Base-by-base conservation (phyloP, 2,329 filamentous ascomycete species). In the Alternaria burnsii region DNA sequence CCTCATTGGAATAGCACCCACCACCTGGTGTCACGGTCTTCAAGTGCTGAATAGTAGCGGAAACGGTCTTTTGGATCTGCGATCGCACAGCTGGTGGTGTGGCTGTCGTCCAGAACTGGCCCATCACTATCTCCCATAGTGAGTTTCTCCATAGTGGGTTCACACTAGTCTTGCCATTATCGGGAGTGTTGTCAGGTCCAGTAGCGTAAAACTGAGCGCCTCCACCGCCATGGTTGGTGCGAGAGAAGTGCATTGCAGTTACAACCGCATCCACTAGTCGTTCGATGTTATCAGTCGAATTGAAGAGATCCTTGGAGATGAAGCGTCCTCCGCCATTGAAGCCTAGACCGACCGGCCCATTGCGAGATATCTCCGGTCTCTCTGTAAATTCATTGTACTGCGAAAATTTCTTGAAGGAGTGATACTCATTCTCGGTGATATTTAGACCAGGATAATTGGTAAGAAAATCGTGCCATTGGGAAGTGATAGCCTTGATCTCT, bases 1-100 rank as follows among this genome's bases (percentile, higher is more conserved):
- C 76, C 55, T 78, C 75, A 30, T 77, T 78, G 59, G 74, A 65
- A 57, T 78, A 78, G 43, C 73, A 78, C 4, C 76, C 76, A n/a
- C 76, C 75, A 10, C 68, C 71, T 0, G 76, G 73, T 12, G 74
- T 78, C 28, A 78, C 50, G 16, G 69, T 66, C 51, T 78, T 78
- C 57, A 76, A 66, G 9, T 72, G 71, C 40, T 73, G 68, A 3
- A 78, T 70, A 0, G 73, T 70, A 5, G 68, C 66, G 2, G 71
- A 72, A 36, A 75, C 71, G 4, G 73, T 73, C 42, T 72, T 70
- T 34, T 76, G 75, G 6, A 74, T 71, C 26, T 69, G 71, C 10
- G 58, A 68, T 7, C 72, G 66, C 8, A 62, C 55, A 10, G 58
- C 48, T 1, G 58, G 46, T 2, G 71, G 54, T 3, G 69, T 72